Evolutionary conservation across 495 filamentous ascomycete species (phyloP), one percentile per base, ranked within the genome.

Genomic region (Lasiosphaeriaceae sp.): DNA sequence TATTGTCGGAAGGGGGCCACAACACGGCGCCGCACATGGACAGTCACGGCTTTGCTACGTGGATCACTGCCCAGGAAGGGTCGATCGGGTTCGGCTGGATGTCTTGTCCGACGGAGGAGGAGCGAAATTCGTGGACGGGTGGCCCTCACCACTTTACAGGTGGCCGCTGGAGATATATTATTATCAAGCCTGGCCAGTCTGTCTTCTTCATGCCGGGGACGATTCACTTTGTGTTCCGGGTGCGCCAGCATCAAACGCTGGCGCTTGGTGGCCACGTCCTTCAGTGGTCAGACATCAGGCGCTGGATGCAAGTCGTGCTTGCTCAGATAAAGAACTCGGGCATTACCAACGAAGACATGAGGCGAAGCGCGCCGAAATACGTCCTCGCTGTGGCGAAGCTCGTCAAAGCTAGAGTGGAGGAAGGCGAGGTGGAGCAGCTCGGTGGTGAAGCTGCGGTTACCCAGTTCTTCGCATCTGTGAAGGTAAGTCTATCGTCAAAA

Each of bases 171-270:
- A 64, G 66, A 11, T 73, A 66, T 50, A 45, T 59, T 26, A 31
- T 71, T 37, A 59, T 73, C 6, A 55, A 60, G 43, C 58, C 62
- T 1, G 68, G 66, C 39, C 39, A 65, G 41, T 67, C 68, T n/a
- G 62, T 73, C 20, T 69, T 66, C 59, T 73, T 73, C 58, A 35
- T 50, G 20, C 35, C 62, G 6, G 68, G 70, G 26, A 71, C 68
- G 11, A 68, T 73, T 21, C 68, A 71, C 58, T 68, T 65, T 54
- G 68, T 73, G 39, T 71, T 70, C 52, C 64, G 70, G 29, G 56
- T 56, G 21, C 54, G 49, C 14, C 17, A 24, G 35, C 23, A 31
- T 21, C 61, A 66, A 26, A 64, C 64, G 5, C 47, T 62, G 4
- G 63, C 63, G 12, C 43, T 60, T 20, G 56, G 59, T 52, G 60